Evolutionary conservation across 768 basidiomycete genomes (phyloP).

Genomic region (Lentinus tigrinus): DNA sequence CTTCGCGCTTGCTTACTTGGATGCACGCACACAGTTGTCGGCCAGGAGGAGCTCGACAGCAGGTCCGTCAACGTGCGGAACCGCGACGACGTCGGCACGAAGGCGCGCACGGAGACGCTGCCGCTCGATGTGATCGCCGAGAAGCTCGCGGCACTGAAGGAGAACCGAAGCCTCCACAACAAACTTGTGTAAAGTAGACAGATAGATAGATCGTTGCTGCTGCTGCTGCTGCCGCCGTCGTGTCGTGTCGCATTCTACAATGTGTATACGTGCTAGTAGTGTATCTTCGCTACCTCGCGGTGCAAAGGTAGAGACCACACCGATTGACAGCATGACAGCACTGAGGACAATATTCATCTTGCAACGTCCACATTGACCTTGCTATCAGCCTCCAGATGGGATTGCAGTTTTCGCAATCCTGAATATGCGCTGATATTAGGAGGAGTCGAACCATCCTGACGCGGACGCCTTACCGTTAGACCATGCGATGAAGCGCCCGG

Average conservation of each 20-base stretch:
- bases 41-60: conserved; percentile 84
- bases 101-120: conserved; percentile 74
- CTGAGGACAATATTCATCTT: no score
- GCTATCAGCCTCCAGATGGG: no score
- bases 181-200: conserved; percentile 33
- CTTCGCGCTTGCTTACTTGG: not conserved
- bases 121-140: conserved; percentile 67
- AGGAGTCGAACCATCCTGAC: no score
- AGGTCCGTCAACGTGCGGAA: conserved; percentile 94
- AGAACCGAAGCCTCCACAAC: conserved; percentile 50
- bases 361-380: no score
- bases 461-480: no score
- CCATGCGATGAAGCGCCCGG: no score
- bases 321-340: no score
- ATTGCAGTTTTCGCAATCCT: no score
- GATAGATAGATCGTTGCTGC: not conserved
- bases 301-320: no score
- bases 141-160: conserved; percentile 75
- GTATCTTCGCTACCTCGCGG: no score
- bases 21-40: conserved; percentile 66
- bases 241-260: not conserved
- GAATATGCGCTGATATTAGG: no score
- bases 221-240: not conserved
- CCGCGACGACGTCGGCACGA: conserved; percentile 88
- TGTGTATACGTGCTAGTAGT: no score